A percentile compares a stretch with the other conserved stretches of the same genome.
Conservation (phyloP, 495 filamentous ascomycete species). For the Extremus antarcticus region DNA sequence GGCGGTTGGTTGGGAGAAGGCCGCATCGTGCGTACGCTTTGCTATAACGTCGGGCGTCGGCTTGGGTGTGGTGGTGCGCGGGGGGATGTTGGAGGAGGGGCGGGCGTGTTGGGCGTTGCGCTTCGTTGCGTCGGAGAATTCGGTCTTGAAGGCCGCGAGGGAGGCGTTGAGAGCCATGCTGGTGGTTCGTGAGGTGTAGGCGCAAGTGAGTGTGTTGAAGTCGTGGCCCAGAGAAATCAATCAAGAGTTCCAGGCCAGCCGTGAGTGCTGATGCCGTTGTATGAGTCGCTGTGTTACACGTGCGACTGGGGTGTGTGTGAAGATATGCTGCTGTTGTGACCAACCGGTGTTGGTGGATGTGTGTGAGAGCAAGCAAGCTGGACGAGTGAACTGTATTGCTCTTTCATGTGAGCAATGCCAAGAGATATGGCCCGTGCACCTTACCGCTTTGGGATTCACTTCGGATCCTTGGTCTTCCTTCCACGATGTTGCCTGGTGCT, state of each 20-base stretch:
- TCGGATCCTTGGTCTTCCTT: too few species aligned
- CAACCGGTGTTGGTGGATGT: neutral
- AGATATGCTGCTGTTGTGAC: neutral
- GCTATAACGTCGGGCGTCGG: conserved; percentile 13
- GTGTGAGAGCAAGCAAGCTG: neutral
- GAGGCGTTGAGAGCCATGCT: conserved; percentile 22
- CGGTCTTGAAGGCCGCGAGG: conserved; percentile 11
- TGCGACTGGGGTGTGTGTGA: neutral
- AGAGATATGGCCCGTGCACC: neutral
- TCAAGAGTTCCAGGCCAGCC: conserved; percentile 12
- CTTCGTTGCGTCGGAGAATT: conserved; percentile 19
- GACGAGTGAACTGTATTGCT: neutral
- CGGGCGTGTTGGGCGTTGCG: conserved; percentile 15
- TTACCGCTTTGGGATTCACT: neutral
- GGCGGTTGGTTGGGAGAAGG: neutral
- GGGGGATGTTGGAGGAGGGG: conserved; percentile 4
- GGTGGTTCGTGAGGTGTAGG: conserved; percentile 13
- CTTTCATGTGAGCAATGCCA: neutral
- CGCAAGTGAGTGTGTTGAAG: conserved; percentile 1
- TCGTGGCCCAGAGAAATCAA: conserved; percentile 19
- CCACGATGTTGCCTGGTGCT: too few species aligned
- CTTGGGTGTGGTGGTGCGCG: conserved; percentile 20
- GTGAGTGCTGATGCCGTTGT: neutral
- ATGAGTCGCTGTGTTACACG: neutral
- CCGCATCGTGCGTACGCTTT: conserved; percentile 35